These are phyloP conservation scores for Lagerstroemia speciosa DNA, from an alignment of 345 rosid species.

Conservation along the genomic window DNA sequence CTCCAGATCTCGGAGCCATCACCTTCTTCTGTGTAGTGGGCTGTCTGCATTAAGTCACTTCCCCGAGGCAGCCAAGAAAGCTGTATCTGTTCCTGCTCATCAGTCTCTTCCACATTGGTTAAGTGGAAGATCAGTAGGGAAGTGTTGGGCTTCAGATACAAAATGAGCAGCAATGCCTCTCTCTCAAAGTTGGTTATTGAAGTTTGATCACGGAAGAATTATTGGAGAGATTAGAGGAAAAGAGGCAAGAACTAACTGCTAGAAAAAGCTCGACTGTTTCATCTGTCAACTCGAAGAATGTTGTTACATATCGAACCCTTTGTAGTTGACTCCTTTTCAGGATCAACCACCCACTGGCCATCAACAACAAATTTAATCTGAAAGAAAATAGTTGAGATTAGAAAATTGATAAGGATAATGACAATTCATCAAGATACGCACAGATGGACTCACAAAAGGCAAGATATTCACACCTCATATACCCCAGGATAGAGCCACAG, in stretches of 20 bases:
- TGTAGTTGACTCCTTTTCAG: constrained; percentile 47
- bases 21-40: background rate
- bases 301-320: constrained; percentile 59
- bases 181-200: background rate
- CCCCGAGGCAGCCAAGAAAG: background rate
- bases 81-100: background rate
- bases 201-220: background rate
- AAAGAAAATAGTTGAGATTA: constrained; percentile 8
- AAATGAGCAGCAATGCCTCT: too few species aligned
- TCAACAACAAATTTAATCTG: constrained; percentile 88
- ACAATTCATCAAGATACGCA: background rate
- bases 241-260: background rate
- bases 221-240: too few species aligned
- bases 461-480: constrained; percentile 32
- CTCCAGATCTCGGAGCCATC: background rate
- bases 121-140: background rate
- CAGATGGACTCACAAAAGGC: background rate
- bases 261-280: background rate
- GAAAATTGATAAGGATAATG: background rate
- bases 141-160: too few species aligned
- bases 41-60: too few species aligned
- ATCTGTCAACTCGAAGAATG: constrained; percentile 42
- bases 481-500: constrained; percentile 95
- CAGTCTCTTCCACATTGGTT: too few species aligned
- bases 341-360: constrained; percentile 70